Evolutionary conservation across 805 yeast genomes (phyloP), one percentile per base, ranked within the genome.

Genomic region (Huiozyma naganishii): DNA sequence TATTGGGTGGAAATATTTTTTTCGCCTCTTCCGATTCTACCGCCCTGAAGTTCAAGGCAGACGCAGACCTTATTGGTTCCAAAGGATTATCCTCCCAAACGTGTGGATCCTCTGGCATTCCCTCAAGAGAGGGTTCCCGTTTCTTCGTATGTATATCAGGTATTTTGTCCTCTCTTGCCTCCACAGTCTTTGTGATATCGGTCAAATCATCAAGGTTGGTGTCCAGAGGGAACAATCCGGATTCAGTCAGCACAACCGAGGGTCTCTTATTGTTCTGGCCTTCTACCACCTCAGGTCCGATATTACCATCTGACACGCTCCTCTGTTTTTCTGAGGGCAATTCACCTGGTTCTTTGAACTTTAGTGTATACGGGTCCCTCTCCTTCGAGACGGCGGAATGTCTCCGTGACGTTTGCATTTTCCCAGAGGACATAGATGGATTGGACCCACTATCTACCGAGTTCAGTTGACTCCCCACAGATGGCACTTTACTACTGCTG

Each of bases 191-290:
- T 3, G 61, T 56, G 7, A 53, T 54, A 43, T 55, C 62, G 1
- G 59, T 50, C 7, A 56, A 40, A 39, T 59, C 56, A 28, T 57
- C 56, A 12, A 59, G 44, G 41, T 58, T 58, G 4, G 62, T 55
- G 40, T 61, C 65, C 37, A 61, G 37, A 13, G 46, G 54, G 42
- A 55, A 54, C 10, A 52, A 50, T 7, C 41, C 41, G 39, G 23
- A 17, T 17, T 17, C 23, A 17, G 23, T 17, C 23, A 4, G 23
- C 23, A 35, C 10, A 4, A 9, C 27, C n/a, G 37, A 17, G n/a
- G 34, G 34, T 32, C 34, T 32, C n/a, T n/a, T 32, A 32, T 32
- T 32, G n/a, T 32, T 32, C 23, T 17, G 23, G 23, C 23, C 23
- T 17, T 17, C 23, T 17, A 17, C 23, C 23, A 17, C 23, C 23